Evolutionary conservation across 2,329 filamentous ascomycete species (phyloP), one percentile per base, ranked within the genome.

Genomic region (Lachnellula cervina): DNA sequence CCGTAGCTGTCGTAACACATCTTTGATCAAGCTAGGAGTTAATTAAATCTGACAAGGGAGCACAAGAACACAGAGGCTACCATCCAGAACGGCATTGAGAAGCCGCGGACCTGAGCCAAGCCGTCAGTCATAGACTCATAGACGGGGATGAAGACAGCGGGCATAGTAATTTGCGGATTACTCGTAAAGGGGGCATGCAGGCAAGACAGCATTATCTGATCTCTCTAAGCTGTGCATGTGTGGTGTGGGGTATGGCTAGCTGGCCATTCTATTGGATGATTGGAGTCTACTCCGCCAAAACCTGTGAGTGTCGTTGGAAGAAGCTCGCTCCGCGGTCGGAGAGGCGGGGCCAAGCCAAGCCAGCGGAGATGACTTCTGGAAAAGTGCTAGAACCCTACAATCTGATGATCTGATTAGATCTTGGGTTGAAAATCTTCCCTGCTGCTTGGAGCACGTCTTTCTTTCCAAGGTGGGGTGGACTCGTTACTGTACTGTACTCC

Each of bases 381-480:
- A 28, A 11, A 17, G 44, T 25, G 8, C n/a, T 47, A 47, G 44
- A n/a, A 32, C 42, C 40, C 17, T n/a, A 37, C 62, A 76, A 79
- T 78, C 76, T 76, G 76, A 78, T 79, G 70, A 80, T 80, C 77
- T 76, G 77, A 79, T 80, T 79, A 79, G 76, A 72, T 72, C 59
- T 57, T 52, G 32, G n/a, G 45, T 37, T 13, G 16, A 17, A 40
- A 63, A 52, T 63, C 58, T 64, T 64, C 62, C 62, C 54, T 64
- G 62, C 51, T 28, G 23, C 44, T 49, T 44, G 19, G 14, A 17
- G 14, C 40, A 21, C 25, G 25, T 28, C 25, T 28, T 28, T 28
- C 25, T 32, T 13, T 11, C 2, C 28, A 7, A 32, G 28, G 28
- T 25, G 23, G 23, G 23, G n/a, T n/a, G n/a, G n/a, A n/a, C n/a